phyloP scores from a whole-genome alignment of 768 basidiomycete species.

The Termitomyces sp. region DNA sequence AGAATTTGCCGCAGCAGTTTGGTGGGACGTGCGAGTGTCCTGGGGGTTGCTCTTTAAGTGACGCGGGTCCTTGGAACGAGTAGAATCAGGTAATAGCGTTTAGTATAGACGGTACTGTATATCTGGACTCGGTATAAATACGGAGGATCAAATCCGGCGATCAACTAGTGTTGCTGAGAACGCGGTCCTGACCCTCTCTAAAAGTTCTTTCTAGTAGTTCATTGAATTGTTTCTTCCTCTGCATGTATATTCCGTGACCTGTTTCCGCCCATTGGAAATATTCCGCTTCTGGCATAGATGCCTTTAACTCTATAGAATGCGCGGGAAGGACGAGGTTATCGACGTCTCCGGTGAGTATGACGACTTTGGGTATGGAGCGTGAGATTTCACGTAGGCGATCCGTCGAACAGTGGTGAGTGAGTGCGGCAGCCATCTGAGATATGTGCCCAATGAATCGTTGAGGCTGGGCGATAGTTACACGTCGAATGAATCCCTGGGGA shows the following conservation, averaged over 20 bases:
- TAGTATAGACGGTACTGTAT: background rate
- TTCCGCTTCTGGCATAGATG: conserved; percentile 56
- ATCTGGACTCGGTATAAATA: background rate
- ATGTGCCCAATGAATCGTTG: conserved; percentile 59
- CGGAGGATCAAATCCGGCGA: too few relatives aligned
- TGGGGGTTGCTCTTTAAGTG: conserved; percentile 81
- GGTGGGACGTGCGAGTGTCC: conserved; percentile 77
- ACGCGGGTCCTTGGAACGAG: conserved; percentile 87
- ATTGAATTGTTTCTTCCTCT: conserved; percentile 48
- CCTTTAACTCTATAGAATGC: conserved; percentile 49
- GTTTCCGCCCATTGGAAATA: conserved; percentile 53
- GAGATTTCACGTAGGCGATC: conserved; percentile 46
- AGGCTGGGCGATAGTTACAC: conserved; percentile 47
- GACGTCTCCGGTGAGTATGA: conserved; percentile 62
- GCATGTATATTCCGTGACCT: conserved; percentile 59
- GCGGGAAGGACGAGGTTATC: conserved; percentile 52
- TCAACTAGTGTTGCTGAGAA: background rate
- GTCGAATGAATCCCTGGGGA: conserved; percentile 37
- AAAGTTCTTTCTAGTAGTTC: conserved; percentile 50
- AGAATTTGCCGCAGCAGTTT: conserved; percentile 82
- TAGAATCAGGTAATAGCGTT: background rate
- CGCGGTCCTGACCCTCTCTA: conserved; percentile 40
- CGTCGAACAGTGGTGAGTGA: conserved; percentile 56
- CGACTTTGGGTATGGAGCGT: conserved; percentile 55
- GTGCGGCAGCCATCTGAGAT: conserved; percentile 66